Percentiles rank a stretch among this genome's conserved stretches.
Evolutionary conservation across 73 alveolate species (phyloP).

Genomic region (Paramecium octaurelia): DNA sequence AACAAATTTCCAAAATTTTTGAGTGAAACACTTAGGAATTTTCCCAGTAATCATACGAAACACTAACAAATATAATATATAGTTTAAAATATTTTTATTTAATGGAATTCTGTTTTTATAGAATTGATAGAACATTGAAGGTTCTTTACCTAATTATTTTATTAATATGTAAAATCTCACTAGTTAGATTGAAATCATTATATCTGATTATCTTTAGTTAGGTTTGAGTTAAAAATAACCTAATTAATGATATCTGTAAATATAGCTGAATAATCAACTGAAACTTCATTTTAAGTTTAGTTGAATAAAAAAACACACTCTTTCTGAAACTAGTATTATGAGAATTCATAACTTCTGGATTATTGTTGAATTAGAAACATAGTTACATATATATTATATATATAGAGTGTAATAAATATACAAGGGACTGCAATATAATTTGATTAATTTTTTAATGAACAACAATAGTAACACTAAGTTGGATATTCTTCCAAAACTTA

Average conservation of each 20-base stretch:
- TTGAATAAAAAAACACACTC: too few relatives aligned
- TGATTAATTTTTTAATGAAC: neutral
- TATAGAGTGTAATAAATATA: neutral
- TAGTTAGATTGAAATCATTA: neutral
- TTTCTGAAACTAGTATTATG: neutral
- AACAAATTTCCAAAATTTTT: too few relatives aligned
- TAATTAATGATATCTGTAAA: too few relatives aligned
- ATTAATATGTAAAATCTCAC: too few relatives aligned
- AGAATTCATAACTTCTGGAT: neutral
- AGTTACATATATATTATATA: neutral
- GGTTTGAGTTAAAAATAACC: neutral
- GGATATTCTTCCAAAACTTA: slow-evolving; percentile 43
- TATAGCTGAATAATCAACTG: neutral
- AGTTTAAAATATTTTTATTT: too few relatives aligned
- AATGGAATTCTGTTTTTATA: neutral
- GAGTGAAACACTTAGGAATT: too few relatives aligned
- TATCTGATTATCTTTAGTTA: neutral
- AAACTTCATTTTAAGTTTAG: neutral
- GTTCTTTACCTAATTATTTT: neutral
- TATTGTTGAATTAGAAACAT: neutral
- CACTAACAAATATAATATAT: too few relatives aligned
- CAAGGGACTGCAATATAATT: neutral
- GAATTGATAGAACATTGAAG: neutral
- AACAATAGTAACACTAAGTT: neutral
- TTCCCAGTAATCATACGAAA: too few relatives aligned